phyloP scores from a whole-genome alignment of 2,329 filamentous ascomycete species.

The Neofusicoccum umdonicola region DNA sequence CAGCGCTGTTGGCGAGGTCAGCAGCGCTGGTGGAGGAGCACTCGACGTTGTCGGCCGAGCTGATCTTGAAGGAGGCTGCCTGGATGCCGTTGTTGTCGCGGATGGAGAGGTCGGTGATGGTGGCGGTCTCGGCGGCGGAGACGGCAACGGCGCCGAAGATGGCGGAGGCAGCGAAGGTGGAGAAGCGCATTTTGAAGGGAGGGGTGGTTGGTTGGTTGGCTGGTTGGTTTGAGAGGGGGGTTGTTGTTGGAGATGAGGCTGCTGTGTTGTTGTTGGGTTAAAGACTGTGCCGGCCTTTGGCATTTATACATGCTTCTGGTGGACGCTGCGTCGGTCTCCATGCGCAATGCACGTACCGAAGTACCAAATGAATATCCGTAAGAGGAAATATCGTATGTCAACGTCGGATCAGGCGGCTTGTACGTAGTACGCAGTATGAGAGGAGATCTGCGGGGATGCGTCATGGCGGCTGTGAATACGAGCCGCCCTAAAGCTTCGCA shows the following conservation, averaged over 20 bases:
- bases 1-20: background rate
- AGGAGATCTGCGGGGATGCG: no score
- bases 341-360: no score
- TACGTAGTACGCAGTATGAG: no score
- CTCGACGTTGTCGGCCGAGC: background rate
- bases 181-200: slow-evolving; percentile 39
- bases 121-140: background rate
- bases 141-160: slow-evolving; percentile 20
- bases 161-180: slow-evolving; percentile 25
- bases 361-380: no score
- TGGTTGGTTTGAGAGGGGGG: slow-evolving; percentile 13
- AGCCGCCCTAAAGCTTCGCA: no score
- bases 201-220: no score
- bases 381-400: no score
- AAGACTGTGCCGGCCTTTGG: background rate
- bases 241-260: background rate
- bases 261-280: background rate
- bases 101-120: slow-evolving; percentile 11
- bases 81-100: slow-evolving; percentile 13
- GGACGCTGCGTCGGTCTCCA: no score
- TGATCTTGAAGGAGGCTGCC: background rate
- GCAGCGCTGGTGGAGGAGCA: background rate
- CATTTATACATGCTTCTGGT: no score
- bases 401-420: no score
- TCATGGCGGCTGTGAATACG: no score